phyloP scores from a whole-genome alignment of 148 eudicot species.

The Rhododendron griersonianum region DNA sequence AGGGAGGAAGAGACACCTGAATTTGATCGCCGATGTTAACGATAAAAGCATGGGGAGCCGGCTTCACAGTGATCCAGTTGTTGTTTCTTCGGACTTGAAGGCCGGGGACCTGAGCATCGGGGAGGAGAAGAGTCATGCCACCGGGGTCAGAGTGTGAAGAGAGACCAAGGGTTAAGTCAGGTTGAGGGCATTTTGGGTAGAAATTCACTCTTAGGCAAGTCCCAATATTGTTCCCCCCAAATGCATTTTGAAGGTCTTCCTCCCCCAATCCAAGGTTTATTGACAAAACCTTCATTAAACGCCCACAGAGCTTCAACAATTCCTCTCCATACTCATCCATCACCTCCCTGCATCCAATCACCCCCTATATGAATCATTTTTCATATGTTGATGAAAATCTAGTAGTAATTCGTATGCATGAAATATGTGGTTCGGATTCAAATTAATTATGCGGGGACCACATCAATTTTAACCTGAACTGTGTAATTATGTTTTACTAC shows the following conservation, averaged over 20 bases:
- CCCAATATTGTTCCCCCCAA: constrained; percentile 72
- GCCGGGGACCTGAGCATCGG: constrained; percentile 67
- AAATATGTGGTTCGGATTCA: not conserved
- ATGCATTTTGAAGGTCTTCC: constrained; percentile 56
- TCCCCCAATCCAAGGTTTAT: constrained; percentile 60
- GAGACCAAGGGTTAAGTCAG: constrained; percentile 79
- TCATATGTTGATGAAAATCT: not conserved
- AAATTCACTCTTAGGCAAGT: constrained; percentile 69
- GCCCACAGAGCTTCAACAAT: constrained; percentile 55
- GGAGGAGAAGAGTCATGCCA: constrained; percentile 76
- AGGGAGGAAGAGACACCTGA: constrained; percentile 44
- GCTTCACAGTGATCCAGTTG: constrained; percentile 83
- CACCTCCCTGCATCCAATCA: constrained; percentile 50
- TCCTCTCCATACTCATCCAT: constrained; percentile 55
- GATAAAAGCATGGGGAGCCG: constrained; percentile 74
- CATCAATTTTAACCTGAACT: not conserved
- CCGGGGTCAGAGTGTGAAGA: constrained; percentile 95
- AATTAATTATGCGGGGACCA: not conserved
- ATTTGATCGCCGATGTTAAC: constrained; percentile 89
- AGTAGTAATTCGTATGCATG: not conserved
- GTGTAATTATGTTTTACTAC: not conserved
- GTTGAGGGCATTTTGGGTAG: constrained; percentile 94
- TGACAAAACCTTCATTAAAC: constrained; percentile 58
- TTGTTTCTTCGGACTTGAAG: constrained; percentile 64
- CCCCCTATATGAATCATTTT: not conserved